Evolutionary conservation across 495 filamentous ascomycete genomes (phyloP), one percentile per base, ranked within the genome.

Genomic region (Penicillium cosmopolitanum): DNA sequence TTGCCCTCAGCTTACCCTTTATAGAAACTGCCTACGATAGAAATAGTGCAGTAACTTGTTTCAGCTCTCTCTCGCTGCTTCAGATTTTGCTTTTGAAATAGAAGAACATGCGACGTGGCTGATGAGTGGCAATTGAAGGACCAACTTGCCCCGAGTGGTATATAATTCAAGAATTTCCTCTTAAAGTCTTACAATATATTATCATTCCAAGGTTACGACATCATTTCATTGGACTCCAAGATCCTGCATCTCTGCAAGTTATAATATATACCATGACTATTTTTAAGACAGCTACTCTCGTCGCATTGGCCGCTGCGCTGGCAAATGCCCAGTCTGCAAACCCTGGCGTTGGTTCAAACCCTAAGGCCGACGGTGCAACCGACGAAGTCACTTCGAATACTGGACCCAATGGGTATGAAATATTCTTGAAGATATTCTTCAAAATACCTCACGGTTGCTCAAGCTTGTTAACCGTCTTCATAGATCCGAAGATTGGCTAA

Each of bases 401-500:
- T 38, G 70, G 68, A 31, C 70, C 70, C 16, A 73, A 69, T 50
- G 68, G 70, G 70, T 73, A 62, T 5, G 11, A 5, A 16, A 18
- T 19, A 16, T n/a, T 18, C n/a, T 5, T 43, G 0, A 44, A 7
- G 25, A 3, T 28, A 5, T 4, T 28, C n/a, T n/a, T n/a, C n/a
- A n/a, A n/a, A 43, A 16, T 18, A 18, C 5, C 9, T 18, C 16
- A 4, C 12, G 4, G 9, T 44, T 18, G n/a, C 21, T 18, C 5
- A 18, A 19, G n/a, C 16, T 44, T 44, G 42, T 18, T 44, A 10
- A 44, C 16, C 4, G 2, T 16, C 6, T 10, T n/a, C 7, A 12
- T 44, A 44, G 72, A 48, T 70, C 70, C 19, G 72, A 75, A 40
- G 66, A 72, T 46, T 74, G 72, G 72, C 63, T 74, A 7, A 74